Percentiles rank a stretch among this genome's conserved stretches.
Conservation (phyloP, 176 grass and related monocot genomes). For the Carex pumila region DNA sequence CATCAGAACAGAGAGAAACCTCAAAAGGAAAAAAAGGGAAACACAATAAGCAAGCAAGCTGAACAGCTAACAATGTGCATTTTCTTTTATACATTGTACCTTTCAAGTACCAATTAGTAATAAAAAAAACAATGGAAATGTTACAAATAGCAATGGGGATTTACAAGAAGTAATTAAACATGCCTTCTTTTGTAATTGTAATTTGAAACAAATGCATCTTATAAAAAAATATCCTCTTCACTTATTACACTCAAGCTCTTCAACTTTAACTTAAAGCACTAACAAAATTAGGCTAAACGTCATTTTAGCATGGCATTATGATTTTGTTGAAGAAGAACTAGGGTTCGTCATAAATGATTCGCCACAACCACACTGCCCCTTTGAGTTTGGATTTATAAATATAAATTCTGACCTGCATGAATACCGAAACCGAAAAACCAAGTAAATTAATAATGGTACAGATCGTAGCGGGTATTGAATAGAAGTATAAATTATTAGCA, state of each 20-base stretch:
- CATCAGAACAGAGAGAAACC: not conserved
- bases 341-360: constrained; percentile 80
- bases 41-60: not conserved
- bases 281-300: constrained; percentile 12
- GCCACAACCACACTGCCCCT: constrained; percentile 82
- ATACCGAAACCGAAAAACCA: not conserved
- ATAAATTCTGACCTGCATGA: constrained; percentile 73
- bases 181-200: not conserved
- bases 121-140: not conserved
- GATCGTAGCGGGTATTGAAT: not conserved
- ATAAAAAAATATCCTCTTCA: not conserved
- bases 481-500: not conserved
- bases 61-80: not conserved
- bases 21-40: not conserved
- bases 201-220: not conserved
- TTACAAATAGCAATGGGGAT: not conserved
- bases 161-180: constrained; percentile 7
- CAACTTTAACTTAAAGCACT: not conserved
- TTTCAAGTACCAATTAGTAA: not conserved
- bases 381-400: constrained; percentile 86
- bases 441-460: not conserved
- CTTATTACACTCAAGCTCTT: not conserved
- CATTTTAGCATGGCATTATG: not conserved
- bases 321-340: constrained; percentile 18
- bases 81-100: not conserved